Base-by-base conservation (phyloP, 108 stramenopile genomes). In the Stephanodiscus triporus region DNA sequence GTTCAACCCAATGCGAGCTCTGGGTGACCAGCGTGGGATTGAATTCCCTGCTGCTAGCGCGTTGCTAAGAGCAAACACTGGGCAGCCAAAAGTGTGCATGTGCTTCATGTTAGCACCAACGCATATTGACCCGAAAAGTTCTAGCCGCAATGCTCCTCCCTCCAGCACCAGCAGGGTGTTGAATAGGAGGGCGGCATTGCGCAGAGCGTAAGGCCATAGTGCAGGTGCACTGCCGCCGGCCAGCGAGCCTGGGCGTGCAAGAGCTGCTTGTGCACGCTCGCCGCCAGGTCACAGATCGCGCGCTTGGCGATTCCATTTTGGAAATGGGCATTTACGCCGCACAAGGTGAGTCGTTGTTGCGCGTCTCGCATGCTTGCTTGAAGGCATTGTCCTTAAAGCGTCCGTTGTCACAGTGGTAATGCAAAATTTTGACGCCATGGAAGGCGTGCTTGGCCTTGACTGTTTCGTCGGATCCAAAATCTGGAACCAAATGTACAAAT, bases 341-440 rank as follows among this genome's bases (percentile, higher is more conserved):
- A 77, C 24, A 67, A 82, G 48, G 64, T 37, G 14, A 82, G 63
- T 4, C 42, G 66, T 62, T 81, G 80, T 11, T 56, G 13, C 2
- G 6, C 14, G 6, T 38, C 9, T 53, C 14, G 9, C 64, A 23
- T 8, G 23, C 11, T 34, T 43, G 6, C 4, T 62, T 26, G 38
- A 59, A 81, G 2, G 14, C 42, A 19, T 67, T 76, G 32, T 77
- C 69, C 2, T n/a, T 66, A 66, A 81, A 85, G 19, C 51, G 55
- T 4, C 80, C 80, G 56, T 86, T 86, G 79, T 86, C 85, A 2
- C 43, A 66, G 63, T 86, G 85, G 56, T 83, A 83, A 23, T 79
- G 78, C 49, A 30, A 1, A 13, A 86, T 61, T 16, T 17, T 66
- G 4, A 84, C 76, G 40, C 68, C 72, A 8, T 55, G 10, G 34